Evolutionary conservation across 495 filamentous ascomycete species (phyloP), one percentile per base, ranked within the genome.

Genomic region (Achaetomiella virescens): DNA sequence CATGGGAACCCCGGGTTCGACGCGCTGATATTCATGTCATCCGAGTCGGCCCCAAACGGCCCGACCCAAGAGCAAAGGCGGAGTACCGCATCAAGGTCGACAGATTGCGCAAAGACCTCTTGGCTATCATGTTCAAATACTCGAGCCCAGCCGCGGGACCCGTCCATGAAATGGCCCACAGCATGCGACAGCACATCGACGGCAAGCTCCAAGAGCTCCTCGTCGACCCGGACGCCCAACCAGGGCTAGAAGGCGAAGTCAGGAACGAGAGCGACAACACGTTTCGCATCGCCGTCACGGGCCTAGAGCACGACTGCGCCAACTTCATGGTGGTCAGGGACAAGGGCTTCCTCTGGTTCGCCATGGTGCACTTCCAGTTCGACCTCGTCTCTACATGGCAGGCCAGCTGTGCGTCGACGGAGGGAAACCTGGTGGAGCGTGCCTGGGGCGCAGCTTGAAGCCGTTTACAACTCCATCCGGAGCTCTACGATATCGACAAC

Each of bases 111-210:
- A 58, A 60, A 42, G 61, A 67, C 14, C 68, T 82, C 27, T 29
- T 74, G 40, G 62, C 73, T 0, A 78, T 81, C 25, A 80, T 81
- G 25, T 60, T 82, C 15, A 72, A 68, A 0, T 78, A 80, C 43
- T 84, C 82, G 58, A 85, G 89, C 61, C 68, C 71, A 7, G 76
- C 75, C 0, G 82, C 86, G 24, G 76, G 76, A 3, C 80, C 81
- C 1, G 69, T 87, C 10, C 86, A 89, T 63, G 69, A 78, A 44
- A 69, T 85, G 36, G 74, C 77, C 1, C 67, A 70, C 3, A 66
- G 73, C 14, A 74, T 82, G 60, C 74, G 73, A 15, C 66, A 64
- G 6, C 67, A 72, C 38, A 65, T 79, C 54, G 59, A 76, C 11
- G 57, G 63, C 0, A 78, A 76, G 58, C 63, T 80, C 52, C 57